phyloP scores from a whole-genome alignment of 257 asterid species.

The Capsicum chinense region DNA sequence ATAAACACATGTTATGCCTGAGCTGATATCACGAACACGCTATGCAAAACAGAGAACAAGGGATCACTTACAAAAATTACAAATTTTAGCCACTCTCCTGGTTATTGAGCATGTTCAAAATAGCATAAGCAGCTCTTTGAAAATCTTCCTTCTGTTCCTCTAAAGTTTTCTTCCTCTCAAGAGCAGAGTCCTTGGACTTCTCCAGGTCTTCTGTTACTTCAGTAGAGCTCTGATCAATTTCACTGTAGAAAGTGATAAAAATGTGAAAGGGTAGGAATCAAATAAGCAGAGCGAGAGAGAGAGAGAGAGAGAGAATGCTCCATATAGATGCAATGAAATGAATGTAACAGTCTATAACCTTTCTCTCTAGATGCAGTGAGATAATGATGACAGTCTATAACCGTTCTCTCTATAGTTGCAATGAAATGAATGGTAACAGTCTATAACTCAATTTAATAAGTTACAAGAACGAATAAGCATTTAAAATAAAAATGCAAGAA shows the following conservation, averaged over 20 bases:
- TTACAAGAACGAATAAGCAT: neutral
- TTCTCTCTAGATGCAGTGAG: neutral
- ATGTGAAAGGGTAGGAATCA: conserved; percentile 13
- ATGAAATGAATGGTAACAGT: neutral
- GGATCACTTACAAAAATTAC: conserved; percentile 37
- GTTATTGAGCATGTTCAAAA: conserved; percentile 69
- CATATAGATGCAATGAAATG: neutral
- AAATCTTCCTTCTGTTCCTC: conserved; percentile 73
- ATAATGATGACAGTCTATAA: neutral
- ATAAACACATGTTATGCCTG: neutral
- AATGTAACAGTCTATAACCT: neutral
- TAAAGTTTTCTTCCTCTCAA: conserved; percentile 68
- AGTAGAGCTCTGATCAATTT: conserved; percentile 71
- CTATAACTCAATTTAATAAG: neutral
- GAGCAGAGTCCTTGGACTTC: conserved; percentile 66
- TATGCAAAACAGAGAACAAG: neutral
- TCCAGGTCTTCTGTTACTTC: conserved; percentile 65
- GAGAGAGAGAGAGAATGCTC: neutral
- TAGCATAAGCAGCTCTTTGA: conserved; percentile 85
- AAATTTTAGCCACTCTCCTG: conserved; percentile 48
- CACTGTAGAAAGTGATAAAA: conserved; percentile 51
- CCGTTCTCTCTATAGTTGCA: neutral
- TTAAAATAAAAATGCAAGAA: conserved; percentile 17
- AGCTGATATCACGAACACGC: conserved; percentile 8
- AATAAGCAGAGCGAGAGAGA: conserved; percentile 5